Percentiles rank a stretch among this genome's conserved stretches.
These are phyloP conservation scores for Lichtheimia ramosa DNA, from an alignment of 371 early-diverging fungal genomes.

Conservation along the genomic window DNA sequence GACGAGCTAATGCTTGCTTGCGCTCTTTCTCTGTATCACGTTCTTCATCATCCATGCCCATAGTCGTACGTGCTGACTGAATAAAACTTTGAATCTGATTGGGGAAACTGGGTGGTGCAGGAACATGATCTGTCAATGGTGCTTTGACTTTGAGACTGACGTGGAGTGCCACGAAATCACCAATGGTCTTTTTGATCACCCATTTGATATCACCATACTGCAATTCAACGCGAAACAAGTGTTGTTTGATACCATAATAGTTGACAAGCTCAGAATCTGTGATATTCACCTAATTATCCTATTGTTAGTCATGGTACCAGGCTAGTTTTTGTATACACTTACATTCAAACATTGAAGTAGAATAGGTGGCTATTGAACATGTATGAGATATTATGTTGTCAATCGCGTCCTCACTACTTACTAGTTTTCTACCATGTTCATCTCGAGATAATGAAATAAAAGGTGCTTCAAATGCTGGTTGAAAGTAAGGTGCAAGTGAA, in stretches of 20 bases:
- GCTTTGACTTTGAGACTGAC: slow-evolving; percentile 55
- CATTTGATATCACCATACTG: slow-evolving; percentile 82
- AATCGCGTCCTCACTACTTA: too few relatives aligned
- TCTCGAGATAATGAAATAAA: slow-evolving; percentile 39
- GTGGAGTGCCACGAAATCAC: slow-evolving; percentile 73
- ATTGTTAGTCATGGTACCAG: neutral
- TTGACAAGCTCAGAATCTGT: slow-evolving; percentile 54
- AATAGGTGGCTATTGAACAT: slow-evolving; percentile 39
- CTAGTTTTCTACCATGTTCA: slow-evolving; percentile 37
- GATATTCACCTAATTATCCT: slow-evolving; percentile 40
- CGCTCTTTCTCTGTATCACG: slow-evolving; percentile 24
- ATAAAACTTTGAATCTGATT: slow-evolving; percentile 45
- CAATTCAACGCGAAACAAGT: slow-evolving; percentile 71
- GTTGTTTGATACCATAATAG: slow-evolving; percentile 37
- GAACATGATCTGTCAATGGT: slow-evolving; percentile 25
- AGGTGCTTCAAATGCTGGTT: slow-evolving; percentile 42
- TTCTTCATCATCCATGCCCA: slow-evolving; percentile 16
- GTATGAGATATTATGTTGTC: neutral
- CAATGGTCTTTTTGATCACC: slow-evolving; percentile 67
- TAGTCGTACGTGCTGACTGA: slow-evolving; percentile 32
- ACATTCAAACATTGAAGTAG: slow-evolving; percentile 40
- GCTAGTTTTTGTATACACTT: slow-evolving; percentile 9
- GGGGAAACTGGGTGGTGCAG: slow-evolving; percentile 44
- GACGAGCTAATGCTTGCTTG: slow-evolving; percentile 50
- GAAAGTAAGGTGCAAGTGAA: slow-evolving; percentile 36